Conservation (phyloP, 106 monocot genomes). For the Dioscorea dumetorum region DNA sequence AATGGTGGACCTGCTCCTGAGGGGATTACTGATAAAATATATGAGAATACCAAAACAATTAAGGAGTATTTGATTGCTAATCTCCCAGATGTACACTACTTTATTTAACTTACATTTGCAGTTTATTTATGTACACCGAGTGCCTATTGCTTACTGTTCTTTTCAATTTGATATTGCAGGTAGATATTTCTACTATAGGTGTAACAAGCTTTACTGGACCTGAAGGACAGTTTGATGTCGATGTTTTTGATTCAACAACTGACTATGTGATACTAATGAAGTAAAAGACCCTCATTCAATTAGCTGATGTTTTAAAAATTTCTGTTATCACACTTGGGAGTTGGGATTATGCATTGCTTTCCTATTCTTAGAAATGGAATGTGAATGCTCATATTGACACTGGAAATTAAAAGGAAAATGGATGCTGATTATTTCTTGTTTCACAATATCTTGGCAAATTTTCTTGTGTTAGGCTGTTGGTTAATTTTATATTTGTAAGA, state of each 20-base stretch:
- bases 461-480: too few relatives aligned
- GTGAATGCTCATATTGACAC: too few relatives aligned
- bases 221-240: conserved; percentile 85
- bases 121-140: not conserved
- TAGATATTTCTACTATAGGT: conserved; percentile 72
- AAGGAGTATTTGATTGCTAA: conserved; percentile 82
- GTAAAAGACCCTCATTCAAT: conserved; percentile 23
- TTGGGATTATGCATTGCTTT: too few relatives aligned
- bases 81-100: conserved; percentile 69
- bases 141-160: not conserved
- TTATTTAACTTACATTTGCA: not conserved
- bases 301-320: too few relatives aligned
- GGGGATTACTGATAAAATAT: conserved; percentile 86
- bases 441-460: too few relatives aligned
- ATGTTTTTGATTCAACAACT: conserved; percentile 82
- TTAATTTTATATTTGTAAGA: too few relatives aligned
- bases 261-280: conserved; percentile 96
- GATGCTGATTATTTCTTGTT: too few relatives aligned
- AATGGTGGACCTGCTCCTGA: conserved; percentile 99
- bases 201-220: conserved; percentile 74
- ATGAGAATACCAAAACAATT: conserved; percentile 75
- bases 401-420: too few relatives aligned
- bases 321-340: too few relatives aligned
- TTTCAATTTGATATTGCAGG: conserved; percentile 71
- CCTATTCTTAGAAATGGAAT: too few relatives aligned